Conservation (phyloP, 2,329 filamentous ascomycete species). For the Triangularia setosa region DNA sequence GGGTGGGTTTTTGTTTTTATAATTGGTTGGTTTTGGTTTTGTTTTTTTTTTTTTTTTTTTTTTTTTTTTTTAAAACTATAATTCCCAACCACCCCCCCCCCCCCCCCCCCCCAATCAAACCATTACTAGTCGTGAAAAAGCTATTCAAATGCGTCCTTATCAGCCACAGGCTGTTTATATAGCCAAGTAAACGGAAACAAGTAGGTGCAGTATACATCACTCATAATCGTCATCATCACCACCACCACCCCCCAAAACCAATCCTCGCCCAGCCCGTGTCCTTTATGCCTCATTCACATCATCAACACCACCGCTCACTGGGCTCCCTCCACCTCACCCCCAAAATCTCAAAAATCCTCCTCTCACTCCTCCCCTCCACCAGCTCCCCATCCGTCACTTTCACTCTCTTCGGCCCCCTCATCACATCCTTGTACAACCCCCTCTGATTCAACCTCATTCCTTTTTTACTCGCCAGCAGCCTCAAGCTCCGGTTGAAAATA, state of each 20-base stretch:
- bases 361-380: constrained; percentile 72
- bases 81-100: too few species aligned
- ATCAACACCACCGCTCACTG: constrained; percentile 68
- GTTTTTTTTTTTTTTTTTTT: too few species aligned
- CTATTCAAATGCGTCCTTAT: background rate
- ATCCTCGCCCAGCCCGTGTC: background rate
- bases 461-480: constrained; percentile 71
- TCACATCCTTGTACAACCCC: constrained; percentile 70
- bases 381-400: constrained; percentile 66
- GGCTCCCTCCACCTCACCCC: constrained; percentile 83
- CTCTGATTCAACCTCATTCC: constrained; percentile 81
- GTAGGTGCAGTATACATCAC: too few species aligned
- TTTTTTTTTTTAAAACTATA: too few species aligned
- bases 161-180: too few species aligned
- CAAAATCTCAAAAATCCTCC: constrained; percentile 73
- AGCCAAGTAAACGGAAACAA: too few species aligned
- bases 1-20: too few species aligned
- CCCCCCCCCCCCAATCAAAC: too few species aligned
- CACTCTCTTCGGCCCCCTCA: constrained; percentile 52
- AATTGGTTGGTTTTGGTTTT: too few species aligned
- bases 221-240: background rate
- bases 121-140: too few species aligned
- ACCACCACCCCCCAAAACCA: background rate
- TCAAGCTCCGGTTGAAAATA: constrained; percentile 85
- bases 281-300: background rate